Percentiles rank a stretch among this genome's conserved stretches.
Conservation (phyloP, 2,329 filamentous ascomycete genomes). For the Colletotrichum sp. region DNA sequence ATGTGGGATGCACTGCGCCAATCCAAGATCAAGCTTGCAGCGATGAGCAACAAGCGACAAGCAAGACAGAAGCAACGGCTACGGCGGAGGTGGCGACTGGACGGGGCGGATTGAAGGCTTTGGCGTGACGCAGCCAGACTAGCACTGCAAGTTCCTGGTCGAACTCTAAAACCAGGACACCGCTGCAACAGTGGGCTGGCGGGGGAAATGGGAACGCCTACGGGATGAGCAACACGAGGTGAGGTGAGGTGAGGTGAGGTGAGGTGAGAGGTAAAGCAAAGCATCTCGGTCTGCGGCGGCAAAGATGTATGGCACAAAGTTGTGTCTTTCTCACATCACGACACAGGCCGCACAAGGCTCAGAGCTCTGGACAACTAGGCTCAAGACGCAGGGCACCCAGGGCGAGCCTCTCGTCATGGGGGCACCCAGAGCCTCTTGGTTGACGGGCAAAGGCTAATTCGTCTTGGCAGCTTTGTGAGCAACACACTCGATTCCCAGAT, state of each 20-base stretch:
- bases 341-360: neutral
- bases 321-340: neutral
- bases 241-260: neutral
- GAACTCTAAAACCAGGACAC: constrained; percentile 10
- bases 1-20: neutral
- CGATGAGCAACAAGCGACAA: neutral
- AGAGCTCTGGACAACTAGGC: neutral
- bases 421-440: neutral
- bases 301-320: neutral
- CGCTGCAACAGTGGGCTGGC: neutral
- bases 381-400: neutral
- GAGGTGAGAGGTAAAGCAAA: neutral
- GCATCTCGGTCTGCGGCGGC: neutral
- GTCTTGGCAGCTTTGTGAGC: neutral
- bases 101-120: constrained; percentile 4
- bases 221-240: neutral
- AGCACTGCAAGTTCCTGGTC: constrained; percentile 2
- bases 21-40: neutral
- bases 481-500: neutral
- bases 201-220: neutral
- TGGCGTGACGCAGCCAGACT: neutral
- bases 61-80: constrained; percentile 19
- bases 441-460: neutral
- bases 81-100: constrained; percentile 4
- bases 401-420: neutral